Conservation (phyloP, 2,329 filamentous ascomycete species). For the Diaporthe batatas region DNA sequence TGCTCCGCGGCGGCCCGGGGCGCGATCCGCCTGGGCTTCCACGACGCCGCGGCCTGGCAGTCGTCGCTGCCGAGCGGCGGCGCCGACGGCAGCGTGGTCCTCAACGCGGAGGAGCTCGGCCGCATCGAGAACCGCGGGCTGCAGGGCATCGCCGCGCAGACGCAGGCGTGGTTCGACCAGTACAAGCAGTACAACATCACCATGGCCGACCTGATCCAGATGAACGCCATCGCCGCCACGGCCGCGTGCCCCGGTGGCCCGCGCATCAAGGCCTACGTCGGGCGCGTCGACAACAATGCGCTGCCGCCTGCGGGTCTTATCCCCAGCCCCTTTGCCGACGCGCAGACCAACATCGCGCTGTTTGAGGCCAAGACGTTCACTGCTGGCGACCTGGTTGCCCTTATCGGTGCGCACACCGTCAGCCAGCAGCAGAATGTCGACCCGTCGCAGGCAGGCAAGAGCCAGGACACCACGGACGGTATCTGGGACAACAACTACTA, state of each 20-base stretch:
- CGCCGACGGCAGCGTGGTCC: slow-evolving; percentile 60
- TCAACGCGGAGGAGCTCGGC: slow-evolving; percentile 53
- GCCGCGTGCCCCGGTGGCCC: slow-evolving; percentile 66
- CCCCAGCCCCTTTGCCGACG: slow-evolving; percentile 56
- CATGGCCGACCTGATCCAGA: slow-evolving; percentile 68
- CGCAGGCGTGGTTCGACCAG: slow-evolving; percentile 54
- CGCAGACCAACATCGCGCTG: slow-evolving; percentile 58
- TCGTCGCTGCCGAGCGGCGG: slow-evolving; percentile 54
- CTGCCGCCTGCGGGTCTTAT: slow-evolving; percentile 59
- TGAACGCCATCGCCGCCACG: slow-evolving; percentile 61
- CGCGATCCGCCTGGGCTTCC: slow-evolving; percentile 61
- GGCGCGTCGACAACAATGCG: slow-evolving; percentile 58
- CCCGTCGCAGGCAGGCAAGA: slow-evolving; percentile 50
- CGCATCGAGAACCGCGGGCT: slow-evolving; percentile 62
- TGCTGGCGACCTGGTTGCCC: slow-evolving; percentile 63
- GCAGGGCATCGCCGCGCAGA: slow-evolving; percentile 54
- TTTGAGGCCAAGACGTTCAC: slow-evolving; percentile 66
- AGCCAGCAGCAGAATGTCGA: slow-evolving; percentile 63
- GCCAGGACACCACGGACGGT: slow-evolving; percentile 63
- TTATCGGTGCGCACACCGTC: slow-evolving; percentile 67
- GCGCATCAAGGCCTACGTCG: slow-evolving; percentile 62
- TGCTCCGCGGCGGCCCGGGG: slow-evolving; percentile 58
- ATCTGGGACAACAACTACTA: slow-evolving; percentile 67
- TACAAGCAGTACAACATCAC: slow-evolving; percentile 56
- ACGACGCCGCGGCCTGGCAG: slow-evolving; percentile 60